Percentiles rank a stretch among this genome's conserved stretches.
Conservation (phyloP, 208 protist genomes). For the Crithidia sp. region DNA sequence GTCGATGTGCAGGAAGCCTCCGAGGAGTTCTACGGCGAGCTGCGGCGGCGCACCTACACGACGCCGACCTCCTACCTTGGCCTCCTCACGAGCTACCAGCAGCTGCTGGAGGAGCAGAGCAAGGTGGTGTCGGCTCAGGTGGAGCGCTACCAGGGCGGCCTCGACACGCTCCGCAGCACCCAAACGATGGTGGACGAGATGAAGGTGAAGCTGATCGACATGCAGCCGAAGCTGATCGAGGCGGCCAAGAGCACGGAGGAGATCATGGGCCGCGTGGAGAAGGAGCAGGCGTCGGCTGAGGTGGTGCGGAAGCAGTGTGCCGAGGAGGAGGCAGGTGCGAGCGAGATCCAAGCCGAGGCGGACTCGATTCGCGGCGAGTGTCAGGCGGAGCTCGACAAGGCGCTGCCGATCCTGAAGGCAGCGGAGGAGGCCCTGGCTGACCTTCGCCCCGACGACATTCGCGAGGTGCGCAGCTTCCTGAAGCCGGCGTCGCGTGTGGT, state of each 20-base stretch:
- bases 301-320: constrained; percentile 85
- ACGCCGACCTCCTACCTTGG: constrained; percentile 97
- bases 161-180: constrained; percentile 95
- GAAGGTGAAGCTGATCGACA: constrained; percentile 94
- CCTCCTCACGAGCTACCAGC: constrained; percentile 91
- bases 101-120: constrained; percentile 89
- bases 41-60: constrained; percentile 95
- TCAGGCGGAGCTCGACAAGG: constrained; percentile 94
- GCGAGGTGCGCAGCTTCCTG: constrained; percentile 93
- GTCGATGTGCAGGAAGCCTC: constrained; percentile 80
- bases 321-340: constrained; percentile 87
- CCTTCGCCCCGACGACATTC: constrained; percentile 93
- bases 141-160: constrained; percentile 90
- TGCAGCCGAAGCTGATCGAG: constrained; percentile 95
- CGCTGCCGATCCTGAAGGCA: constrained; percentile 92
- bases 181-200: constrained; percentile 94
- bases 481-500: constrained; percentile 93
- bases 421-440: constrained; percentile 94
- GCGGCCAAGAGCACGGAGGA: constrained; percentile 94
- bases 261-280: constrained; percentile 91
- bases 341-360: constrained; percentile 88
- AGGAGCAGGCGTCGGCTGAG: constrained; percentile 90
- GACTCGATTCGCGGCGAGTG: constrained; percentile 92
- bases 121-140: constrained; percentile 68
- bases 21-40: constrained; percentile 94